These are phyloP conservation scores for Acanthochlamys bracteata DNA, from an alignment of 106 monocot species.

Conservation along the genomic window DNA sequence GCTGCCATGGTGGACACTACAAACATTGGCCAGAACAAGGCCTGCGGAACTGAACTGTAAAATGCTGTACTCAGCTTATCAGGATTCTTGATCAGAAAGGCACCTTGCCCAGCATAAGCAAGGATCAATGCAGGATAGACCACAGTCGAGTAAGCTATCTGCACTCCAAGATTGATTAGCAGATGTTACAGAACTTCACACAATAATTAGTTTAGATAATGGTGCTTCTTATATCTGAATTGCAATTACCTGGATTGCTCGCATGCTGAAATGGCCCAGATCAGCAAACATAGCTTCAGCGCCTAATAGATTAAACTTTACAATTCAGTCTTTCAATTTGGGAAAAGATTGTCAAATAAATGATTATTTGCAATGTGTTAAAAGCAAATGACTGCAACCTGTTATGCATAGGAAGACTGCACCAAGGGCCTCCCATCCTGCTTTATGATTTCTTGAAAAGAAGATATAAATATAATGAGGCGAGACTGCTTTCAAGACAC, in stretches of 20 bases:
- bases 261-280: constrained; percentile 58
- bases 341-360: too few relatives aligned
- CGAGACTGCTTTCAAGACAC: constrained; percentile 34
- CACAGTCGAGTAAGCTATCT: constrained; percentile 31
- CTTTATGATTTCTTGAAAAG: constrained; percentile 28
- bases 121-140: constrained; percentile 53
- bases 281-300: constrained; percentile 85
- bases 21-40: constrained; percentile 63
- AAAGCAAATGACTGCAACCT: constrained; percentile 12
- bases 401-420: constrained; percentile 49
- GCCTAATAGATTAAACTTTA: constrained; percentile 24
- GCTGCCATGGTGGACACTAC: constrained; percentile 38
- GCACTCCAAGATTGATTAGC: neutral
- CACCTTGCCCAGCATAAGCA: constrained; percentile 45
- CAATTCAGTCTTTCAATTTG: too few relatives aligned
- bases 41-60: constrained; percentile 38
- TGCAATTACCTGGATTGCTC: constrained; percentile 40
- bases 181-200: neutral
- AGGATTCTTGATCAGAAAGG: constrained; percentile 49
- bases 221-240: neutral
- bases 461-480: constrained; percentile 50
- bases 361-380: too few relatives aligned
- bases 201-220: too few relatives aligned
- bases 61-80: constrained; percentile 30
- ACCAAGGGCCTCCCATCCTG: constrained; percentile 51